Evolutionary conservation across 805 yeast species (phyloP).

Genomic region (Candida taoyuanica): DNA sequence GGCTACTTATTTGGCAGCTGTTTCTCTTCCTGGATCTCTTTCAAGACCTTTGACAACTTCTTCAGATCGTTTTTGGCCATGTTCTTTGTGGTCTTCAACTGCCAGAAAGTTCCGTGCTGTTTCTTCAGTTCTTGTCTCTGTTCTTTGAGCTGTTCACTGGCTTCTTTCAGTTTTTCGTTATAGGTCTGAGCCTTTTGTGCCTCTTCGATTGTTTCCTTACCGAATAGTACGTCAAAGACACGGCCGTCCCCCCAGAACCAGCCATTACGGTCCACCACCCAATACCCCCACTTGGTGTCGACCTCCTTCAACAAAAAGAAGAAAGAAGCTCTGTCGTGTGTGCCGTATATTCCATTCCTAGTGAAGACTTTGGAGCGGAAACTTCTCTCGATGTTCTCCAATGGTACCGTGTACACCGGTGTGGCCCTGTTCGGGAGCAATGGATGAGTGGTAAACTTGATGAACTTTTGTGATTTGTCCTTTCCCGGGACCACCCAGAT

Average conservation of each 20-base stretch:
- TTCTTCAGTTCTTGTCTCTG: slow-evolving; percentile 20
- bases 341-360: slow-evolving; percentile 84
- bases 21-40: slow-evolving; percentile 2
- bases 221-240: slow-evolving; percentile 75
- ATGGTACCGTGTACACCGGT: slow-evolving; percentile 61
- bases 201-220: slow-evolving; percentile 69
- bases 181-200: slow-evolving; percentile 45
- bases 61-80: slow-evolving; percentile 21
- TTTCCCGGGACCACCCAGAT: slow-evolving; percentile 69
- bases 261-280: slow-evolving; percentile 77
- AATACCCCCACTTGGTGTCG: slow-evolving; percentile 47
- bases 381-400: slow-evolving; percentile 50
- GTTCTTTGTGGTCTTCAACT: slow-evolving; percentile 18
- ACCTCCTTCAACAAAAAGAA: slow-evolving; percentile 67
- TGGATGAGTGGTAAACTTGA: slow-evolving; percentile 72
- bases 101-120: slow-evolving; percentile 23
- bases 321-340: slow-evolving; percentile 68
- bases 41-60: slow-evolving; percentile 18
- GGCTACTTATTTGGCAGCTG: slow-evolving; percentile 3
- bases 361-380: slow-evolving; percentile 71
- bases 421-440: slow-evolving; percentile 70
- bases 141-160: slow-evolving; percentile 17
- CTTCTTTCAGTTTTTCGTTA: slow-evolving; percentile 21
- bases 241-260: slow-evolving; percentile 94
- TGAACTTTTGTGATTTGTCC: slow-evolving; percentile 31